These are phyloP conservation scores for Acacia crassicarpa DNA, from an alignment of 306 rosid genomes.

Conservation along the genomic window DNA sequence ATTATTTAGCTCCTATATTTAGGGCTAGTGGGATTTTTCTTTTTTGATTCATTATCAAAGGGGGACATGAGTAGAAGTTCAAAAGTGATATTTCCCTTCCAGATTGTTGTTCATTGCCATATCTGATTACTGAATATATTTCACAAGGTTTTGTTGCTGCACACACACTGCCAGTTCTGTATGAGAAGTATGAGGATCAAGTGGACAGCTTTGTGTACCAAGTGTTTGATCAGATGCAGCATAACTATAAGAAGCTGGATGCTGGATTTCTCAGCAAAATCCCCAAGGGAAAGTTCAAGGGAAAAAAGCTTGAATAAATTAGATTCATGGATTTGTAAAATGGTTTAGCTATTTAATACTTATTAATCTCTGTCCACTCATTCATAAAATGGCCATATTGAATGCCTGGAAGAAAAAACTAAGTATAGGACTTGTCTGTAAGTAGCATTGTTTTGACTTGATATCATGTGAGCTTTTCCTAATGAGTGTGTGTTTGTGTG, in stretches of 20 bases:
- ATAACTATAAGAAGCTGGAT: conserved; percentile 58
- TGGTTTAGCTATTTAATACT: not conserved
- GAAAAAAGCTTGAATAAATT: conserved; percentile 66
- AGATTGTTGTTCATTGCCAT: conserved; percentile 14
- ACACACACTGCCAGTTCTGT: conserved; percentile 80
- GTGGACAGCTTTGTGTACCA: conserved; percentile 61
- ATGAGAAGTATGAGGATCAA: conserved; percentile 77
- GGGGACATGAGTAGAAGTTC: not conserved
- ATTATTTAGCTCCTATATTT: too few relatives aligned
- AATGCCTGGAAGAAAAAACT: not conserved
- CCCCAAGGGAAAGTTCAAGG: conserved; percentile 57
- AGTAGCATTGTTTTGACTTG: conserved; percentile 1
- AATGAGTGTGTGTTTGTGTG: too few relatives aligned
- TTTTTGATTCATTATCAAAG: not conserved
- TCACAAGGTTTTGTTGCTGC: conserved; percentile 74
- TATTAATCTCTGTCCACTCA: conserved; percentile 8
- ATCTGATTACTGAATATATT: conserved; percentile 25
- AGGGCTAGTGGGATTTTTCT: not conserved
- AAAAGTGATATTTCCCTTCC: not conserved
- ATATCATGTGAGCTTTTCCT: not conserved
- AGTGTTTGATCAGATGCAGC: conserved; percentile 52
- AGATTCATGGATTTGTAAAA: conserved; percentile 30
- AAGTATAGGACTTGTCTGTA: not conserved
- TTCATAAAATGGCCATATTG: conserved; percentile 15
- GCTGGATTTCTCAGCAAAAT: conserved; percentile 76